phyloP scores from a whole-genome alignment of 2,329 filamentous ascomycete species.

The Aulographum hederae region DNA sequence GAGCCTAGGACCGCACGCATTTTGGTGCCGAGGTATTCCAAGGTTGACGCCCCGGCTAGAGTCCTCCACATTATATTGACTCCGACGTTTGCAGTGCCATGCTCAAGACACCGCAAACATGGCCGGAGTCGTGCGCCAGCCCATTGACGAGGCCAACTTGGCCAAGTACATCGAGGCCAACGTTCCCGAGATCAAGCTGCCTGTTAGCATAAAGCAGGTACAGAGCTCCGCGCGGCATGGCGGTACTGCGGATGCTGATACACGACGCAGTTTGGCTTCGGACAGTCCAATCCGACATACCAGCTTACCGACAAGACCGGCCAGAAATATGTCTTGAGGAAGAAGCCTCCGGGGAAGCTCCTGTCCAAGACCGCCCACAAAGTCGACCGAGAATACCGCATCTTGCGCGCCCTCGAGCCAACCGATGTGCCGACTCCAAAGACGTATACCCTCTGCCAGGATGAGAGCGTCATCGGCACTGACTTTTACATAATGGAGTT shows the following conservation, averaged over 20 bases:
- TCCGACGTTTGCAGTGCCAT: too few species aligned
- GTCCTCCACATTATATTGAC: too few species aligned
- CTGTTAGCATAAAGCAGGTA: slow-evolving; percentile 81
- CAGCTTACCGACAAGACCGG: slow-evolving; percentile 59
- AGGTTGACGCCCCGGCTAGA: too few species aligned
- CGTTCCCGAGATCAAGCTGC: slow-evolving; percentile 69
- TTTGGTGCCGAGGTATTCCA: too few species aligned
- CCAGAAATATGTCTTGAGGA: slow-evolving; percentile 71
- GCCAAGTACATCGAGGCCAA: slow-evolving; percentile 59
- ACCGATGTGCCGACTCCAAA: slow-evolving; percentile 77
- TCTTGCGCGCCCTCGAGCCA: slow-evolving; percentile 63
- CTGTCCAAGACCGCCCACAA: slow-evolving; percentile 88
- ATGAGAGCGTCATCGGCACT: slow-evolving; percentile 62
- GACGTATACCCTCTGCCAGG: slow-evolving; percentile 72
- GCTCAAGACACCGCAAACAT: slow-evolving; percentile 35
- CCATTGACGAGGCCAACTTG: slow-evolving; percentile 65
- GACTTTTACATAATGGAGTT: slow-evolving; percentile 97
- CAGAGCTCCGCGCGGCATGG: too few species aligned
- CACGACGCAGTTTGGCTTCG: slow-evolving; percentile 68
- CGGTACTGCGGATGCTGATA: not conserved
- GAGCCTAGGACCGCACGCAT: too few species aligned
- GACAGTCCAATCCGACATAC: slow-evolving; percentile 95
- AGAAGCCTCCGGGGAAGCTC: slow-evolving; percentile 92
- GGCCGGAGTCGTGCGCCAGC: slow-evolving; percentile 80
- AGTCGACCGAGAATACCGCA: slow-evolving; percentile 87